Evolutionary conservation across 2,329 filamentous ascomycete genomes (phyloP).

Genomic region (Penicillium glabrum): DNA sequence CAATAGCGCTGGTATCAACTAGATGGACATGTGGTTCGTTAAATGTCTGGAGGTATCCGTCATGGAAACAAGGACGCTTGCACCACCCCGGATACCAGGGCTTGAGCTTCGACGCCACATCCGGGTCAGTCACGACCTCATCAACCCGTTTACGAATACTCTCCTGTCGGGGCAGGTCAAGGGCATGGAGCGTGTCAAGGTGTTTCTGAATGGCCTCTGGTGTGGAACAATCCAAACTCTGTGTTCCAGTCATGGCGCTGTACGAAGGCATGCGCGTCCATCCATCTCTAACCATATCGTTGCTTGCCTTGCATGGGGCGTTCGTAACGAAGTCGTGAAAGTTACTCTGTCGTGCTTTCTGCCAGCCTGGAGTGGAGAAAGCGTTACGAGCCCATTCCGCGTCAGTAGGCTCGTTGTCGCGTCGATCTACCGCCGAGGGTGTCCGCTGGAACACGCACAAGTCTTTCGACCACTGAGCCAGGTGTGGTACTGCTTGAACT

Average conservation of each 20-base stretch:
- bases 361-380: conserved; percentile 11
- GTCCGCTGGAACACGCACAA: conserved; percentile 48
- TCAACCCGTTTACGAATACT: conserved; percentile 49
- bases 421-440: conserved; percentile 33
- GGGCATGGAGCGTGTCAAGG: conserved; percentile 13
- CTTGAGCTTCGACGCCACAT: conserved; percentile 55
- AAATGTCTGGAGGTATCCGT: conserved; percentile 56
- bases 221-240: not conserved
- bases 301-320: not conserved
- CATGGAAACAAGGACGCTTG: conserved; percentile 64
- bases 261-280: conserved; percentile 23
- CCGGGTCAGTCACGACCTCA: conserved; percentile 53
- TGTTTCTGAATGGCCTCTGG: conserved; percentile 25
- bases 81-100: conserved; percentile 63
- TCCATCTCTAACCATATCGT: conserved; percentile 27
- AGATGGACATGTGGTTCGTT: conserved; percentile 60
- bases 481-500: conserved; percentile 41
- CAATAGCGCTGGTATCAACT: conserved; percentile 59
- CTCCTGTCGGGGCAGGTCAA: conserved; percentile 48
- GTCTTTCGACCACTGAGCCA: conserved; percentile 33
- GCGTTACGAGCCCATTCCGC: conserved; percentile 12
- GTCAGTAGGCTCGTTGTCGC: conserved; percentile 28
- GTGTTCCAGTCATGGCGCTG: conserved; percentile 14
- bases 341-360: conserved; percentile 14
- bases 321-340: conserved; percentile 26